Evolutionary conservation across 768 basidiomycete species (phyloP).

Genomic region (Russula sp.): DNA sequence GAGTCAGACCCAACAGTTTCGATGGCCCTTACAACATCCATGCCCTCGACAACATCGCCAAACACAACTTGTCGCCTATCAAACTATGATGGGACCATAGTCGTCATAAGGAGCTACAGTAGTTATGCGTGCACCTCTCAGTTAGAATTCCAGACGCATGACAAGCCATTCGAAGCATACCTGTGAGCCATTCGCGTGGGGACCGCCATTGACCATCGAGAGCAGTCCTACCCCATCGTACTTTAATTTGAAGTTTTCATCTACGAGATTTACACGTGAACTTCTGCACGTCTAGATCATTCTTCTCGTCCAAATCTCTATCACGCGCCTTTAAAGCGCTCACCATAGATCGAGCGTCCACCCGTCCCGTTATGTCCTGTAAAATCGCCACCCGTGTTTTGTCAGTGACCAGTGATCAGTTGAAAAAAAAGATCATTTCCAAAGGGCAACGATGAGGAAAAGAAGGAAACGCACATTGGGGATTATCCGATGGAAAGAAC

Average conservation of each 20-base stretch:
- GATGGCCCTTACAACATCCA: constrained; percentile 34
- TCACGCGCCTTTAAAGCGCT: constrained; percentile 28
- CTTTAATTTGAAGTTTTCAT: constrained; percentile 34
- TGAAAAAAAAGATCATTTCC: background rate
- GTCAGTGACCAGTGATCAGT: background rate
- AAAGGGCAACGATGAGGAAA: background rate
- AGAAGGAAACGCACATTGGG: constrained; percentile 33
- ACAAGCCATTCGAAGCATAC: constrained; percentile 21
- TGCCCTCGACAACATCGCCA: constrained; percentile 36
- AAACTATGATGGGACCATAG: constrained; percentile 32
- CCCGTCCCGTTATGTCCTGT: constrained; percentile 32
- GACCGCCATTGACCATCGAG: constrained; percentile 46
- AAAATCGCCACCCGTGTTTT: constrained; percentile 32
- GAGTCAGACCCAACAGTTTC: constrained; percentile 25
- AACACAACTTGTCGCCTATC: constrained; percentile 40
- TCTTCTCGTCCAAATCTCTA: background rate
- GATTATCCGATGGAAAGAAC: too few relatives aligned
- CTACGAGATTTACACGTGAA: constrained; percentile 22
- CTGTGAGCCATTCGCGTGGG: constrained; percentile 44
- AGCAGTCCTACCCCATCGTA: constrained; percentile 36
- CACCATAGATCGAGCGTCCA: constrained; percentile 35
- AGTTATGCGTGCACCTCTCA: background rate
- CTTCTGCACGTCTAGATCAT: background rate
- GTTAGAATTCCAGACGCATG: background rate
- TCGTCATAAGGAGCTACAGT: constrained; percentile 40